Percentiles rank a stretch among this genome's conserved stretches.
Conservation (phyloP, 257 asterid genomes). For the Ocimum tenuiflorum region DNA sequence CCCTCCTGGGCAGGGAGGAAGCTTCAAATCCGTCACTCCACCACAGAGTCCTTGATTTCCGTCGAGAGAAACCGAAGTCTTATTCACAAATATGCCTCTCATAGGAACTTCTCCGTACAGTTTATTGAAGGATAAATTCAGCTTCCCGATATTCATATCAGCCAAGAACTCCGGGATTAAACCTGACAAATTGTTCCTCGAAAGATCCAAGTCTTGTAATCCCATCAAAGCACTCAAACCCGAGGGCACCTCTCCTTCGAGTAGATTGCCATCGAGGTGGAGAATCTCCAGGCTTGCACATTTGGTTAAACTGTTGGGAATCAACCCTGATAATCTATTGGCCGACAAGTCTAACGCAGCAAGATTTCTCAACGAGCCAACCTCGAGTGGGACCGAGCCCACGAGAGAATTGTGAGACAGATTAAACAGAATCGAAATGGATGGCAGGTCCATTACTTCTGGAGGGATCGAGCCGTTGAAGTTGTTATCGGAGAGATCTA, state of each 20-base stretch:
- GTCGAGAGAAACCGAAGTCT: not conserved
- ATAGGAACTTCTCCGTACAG: slow-evolving; percentile 12
- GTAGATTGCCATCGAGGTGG: not conserved
- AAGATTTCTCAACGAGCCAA: slow-evolving; percentile 8
- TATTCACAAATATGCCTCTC: not conserved
- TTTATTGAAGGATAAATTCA: slow-evolving; percentile 3
- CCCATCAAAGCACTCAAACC: slow-evolving; percentile 20
- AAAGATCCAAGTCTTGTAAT: slow-evolving; percentile 19
- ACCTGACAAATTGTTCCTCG: slow-evolving; percentile 16
- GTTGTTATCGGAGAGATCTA: slow-evolving; percentile 5
- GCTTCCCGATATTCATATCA: not conserved
- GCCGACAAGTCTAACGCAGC: slow-evolving; percentile 12
- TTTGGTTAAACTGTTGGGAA: slow-evolving; percentile 12
- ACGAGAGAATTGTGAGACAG: slow-evolving; percentile 1
- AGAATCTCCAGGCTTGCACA: slow-evolving; percentile 11
- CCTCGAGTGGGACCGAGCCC: slow-evolving; percentile 15
- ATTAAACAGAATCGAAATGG: slow-evolving; percentile 1
- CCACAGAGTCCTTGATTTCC: slow-evolving; percentile 14
- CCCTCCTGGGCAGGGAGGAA: not conserved
- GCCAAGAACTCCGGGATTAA: not conserved
- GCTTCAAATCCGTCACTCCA: not conserved
- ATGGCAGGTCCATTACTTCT: not conserved
- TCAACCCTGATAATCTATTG: slow-evolving; percentile 20
- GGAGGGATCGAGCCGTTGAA: slow-evolving; percentile 11
- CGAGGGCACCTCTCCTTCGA: slow-evolving; percentile 23